phyloP scores from a whole-genome alignment of 148 eudicot species.

The Hydrangea macrophylla region DNA sequence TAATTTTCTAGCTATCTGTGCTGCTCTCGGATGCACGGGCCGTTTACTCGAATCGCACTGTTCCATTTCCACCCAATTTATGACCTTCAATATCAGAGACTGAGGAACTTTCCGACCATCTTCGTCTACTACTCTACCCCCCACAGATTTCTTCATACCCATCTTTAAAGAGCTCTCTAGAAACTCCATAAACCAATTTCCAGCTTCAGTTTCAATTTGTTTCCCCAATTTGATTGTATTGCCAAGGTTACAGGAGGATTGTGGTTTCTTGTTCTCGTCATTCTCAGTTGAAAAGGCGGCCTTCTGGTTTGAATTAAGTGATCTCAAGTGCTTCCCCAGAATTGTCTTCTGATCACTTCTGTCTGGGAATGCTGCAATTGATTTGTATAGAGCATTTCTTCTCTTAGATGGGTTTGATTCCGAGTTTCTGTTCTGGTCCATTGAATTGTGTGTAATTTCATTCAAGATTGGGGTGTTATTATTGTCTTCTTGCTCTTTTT shows the following conservation, averaged over 20 bases:
- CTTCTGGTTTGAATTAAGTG: slow-evolving; percentile 28
- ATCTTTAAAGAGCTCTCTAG: slow-evolving; percentile 70
- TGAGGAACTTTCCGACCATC: slow-evolving; percentile 67
- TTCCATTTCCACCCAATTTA: slow-evolving; percentile 94
- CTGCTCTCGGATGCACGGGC: slow-evolving; percentile 78
- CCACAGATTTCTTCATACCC: slow-evolving; percentile 65
- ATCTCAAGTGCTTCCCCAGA: slow-evolving; percentile 55
- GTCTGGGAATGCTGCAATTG: slow-evolving; percentile 64
- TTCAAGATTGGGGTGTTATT: slow-evolving; percentile 33
- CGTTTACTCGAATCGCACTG: slow-evolving; percentile 69
- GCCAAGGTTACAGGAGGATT: slow-evolving; percentile 35
- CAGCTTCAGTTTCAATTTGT: slow-evolving; percentile 77
- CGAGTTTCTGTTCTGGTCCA: slow-evolving; percentile 34
- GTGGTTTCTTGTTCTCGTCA: slow-evolving; percentile 85
- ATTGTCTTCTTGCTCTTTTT: slow-evolving; percentile 21
- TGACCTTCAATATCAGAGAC: slow-evolving; percentile 68
- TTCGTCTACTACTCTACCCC: slow-evolving; percentile 33
- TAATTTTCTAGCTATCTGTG: slow-evolving; percentile 72
- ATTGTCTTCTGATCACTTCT: slow-evolving; percentile 43
- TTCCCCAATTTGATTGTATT: slow-evolving; percentile 70
- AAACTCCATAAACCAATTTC: slow-evolving; percentile 93
- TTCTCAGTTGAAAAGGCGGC: slow-evolving; percentile 28
- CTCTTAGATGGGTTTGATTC: slow-evolving; percentile 56
- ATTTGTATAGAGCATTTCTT: slow-evolving; percentile 57
- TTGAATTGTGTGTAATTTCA: slow-evolving; percentile 48